A percentile compares a stretch with the other conserved stretches of the same genome.
These are phyloP conservation scores for Sugiyamaella smithiae DNA, from an alignment of 805 yeast species.

Conservation along the genomic window DNA sequence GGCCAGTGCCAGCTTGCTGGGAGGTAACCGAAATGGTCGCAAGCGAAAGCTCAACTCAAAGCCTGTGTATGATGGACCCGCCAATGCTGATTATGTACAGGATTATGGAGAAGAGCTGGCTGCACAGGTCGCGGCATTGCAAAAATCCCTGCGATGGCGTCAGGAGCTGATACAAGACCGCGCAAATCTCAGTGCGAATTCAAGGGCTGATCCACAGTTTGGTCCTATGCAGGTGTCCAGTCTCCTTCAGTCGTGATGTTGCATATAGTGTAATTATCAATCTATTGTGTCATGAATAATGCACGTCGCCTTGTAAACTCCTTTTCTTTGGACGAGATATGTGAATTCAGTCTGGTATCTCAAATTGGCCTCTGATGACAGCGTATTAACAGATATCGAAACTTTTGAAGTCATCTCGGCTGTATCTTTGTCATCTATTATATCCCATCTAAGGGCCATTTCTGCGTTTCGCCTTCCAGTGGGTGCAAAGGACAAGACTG, in stretches of 20 bases:
- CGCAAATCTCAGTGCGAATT: background rate
- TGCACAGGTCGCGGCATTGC: slow-evolving; percentile 24
- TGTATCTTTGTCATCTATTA: background rate
- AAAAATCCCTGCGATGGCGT: slow-evolving; percentile 30
- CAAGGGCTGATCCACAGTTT: background rate
- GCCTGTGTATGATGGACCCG: background rate
- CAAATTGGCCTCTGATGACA: background rate
- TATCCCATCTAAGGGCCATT: background rate
- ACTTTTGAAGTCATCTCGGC: background rate
- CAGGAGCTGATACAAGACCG: background rate
- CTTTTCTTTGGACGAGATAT: background rate
- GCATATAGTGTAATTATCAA: background rate
- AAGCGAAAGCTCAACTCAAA: background rate
- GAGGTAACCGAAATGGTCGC: background rate
- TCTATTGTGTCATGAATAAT: background rate
- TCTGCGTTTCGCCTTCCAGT: background rate
- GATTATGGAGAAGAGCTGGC: slow-evolving; percentile 32
- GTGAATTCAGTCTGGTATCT: background rate
- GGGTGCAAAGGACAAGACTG: slow-evolving; percentile 4
- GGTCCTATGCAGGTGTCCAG: slow-evolving; percentile 18
- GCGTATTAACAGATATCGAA: background rate
- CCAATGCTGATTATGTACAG: background rate
- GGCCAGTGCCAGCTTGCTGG: background rate
- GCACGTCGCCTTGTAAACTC: background rate
- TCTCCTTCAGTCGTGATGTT: slow-evolving; percentile 4